Conservation (phyloP, 768 basidiomycete species). For the Wakefieldia striispora region DNA sequence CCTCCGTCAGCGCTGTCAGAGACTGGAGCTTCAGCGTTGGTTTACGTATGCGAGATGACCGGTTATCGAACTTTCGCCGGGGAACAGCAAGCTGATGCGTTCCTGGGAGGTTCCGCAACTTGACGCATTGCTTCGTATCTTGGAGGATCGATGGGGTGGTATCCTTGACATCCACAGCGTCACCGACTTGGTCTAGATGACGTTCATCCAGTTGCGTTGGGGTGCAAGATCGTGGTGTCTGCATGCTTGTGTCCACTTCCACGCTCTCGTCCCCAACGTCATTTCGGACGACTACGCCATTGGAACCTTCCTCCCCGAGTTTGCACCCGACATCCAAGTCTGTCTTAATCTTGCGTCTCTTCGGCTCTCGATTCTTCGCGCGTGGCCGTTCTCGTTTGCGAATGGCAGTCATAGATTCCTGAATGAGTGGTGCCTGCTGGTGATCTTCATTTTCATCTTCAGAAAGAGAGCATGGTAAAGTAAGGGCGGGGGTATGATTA, state of each 20-base stretch:
- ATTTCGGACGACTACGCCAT: conserved; percentile 51
- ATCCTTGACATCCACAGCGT: conserved; percentile 16
- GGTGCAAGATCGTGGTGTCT: conserved; percentile 26
- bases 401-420: conserved; percentile 13
- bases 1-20: conserved; percentile 8
- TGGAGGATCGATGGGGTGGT: background rate
- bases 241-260: conserved; percentile 54
- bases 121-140: conserved; percentile 1
- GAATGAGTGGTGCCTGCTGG: conserved; percentile 9
- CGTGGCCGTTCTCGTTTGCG: conserved; percentile 43
- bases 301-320: conserved; percentile 26
- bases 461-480: conserved; percentile 26
- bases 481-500: conserved; percentile 18
- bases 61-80: conserved; percentile 8
- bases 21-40: conserved; percentile 30
- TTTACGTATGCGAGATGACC: conserved; percentile 28
- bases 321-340: conserved; percentile 33
- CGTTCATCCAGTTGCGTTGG: conserved; percentile 15
- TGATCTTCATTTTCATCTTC: conserved; percentile 34
- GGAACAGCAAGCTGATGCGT: conserved; percentile 3
- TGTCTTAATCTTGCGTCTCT: conserved; percentile 46
- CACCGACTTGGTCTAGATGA: conserved; percentile 4
- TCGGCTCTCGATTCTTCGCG: conserved; percentile 54
- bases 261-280: conserved; percentile 61
- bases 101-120: background rate